Percentiles rank a stretch among this genome's conserved stretches.
phyloP scores from a whole-genome alignment of 192 early-diverging fungal genomes.

The Chytriomyces sp. region DNA sequence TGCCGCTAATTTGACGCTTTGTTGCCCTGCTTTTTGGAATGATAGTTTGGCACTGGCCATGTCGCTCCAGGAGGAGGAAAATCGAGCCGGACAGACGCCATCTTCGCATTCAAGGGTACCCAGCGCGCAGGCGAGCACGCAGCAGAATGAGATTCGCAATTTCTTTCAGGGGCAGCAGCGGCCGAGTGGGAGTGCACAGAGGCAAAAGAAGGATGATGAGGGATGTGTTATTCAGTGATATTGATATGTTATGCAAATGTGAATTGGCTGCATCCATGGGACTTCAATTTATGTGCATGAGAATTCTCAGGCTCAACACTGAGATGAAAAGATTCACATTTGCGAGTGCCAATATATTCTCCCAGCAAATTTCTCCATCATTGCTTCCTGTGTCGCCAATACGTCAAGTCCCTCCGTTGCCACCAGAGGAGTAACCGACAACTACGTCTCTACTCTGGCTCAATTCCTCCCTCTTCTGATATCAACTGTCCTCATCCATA shows the following conservation, averaged over 20 bases:
- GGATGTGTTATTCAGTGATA: slow-evolving; percentile 1
- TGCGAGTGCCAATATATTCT: too few species aligned
- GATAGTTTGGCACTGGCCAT: slow-evolving; percentile 38
- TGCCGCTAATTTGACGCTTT: background rate
- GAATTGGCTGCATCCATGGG: too few species aligned
- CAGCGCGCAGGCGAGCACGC: background rate
- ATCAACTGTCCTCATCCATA: too few species aligned
- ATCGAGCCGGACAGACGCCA: slow-evolving; percentile 3
- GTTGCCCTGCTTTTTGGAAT: background rate
- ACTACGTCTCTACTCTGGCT: too few species aligned
- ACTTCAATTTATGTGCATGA: too few species aligned
- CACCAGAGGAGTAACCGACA: too few species aligned
- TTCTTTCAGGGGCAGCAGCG: background rate
- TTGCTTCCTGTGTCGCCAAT: too few species aligned
- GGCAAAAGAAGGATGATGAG: slow-evolving; percentile 30
- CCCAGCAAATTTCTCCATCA: too few species aligned
- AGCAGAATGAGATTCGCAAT: background rate
- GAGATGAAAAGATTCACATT: too few species aligned
- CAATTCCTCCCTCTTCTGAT: too few species aligned
- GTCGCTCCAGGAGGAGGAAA: slow-evolving; percentile 45
- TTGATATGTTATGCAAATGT: background rate
- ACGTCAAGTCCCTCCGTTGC: too few species aligned
- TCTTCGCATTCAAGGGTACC: background rate
- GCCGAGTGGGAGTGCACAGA: background rate
- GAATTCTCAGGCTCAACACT: too few species aligned